A percentile compares a stretch with the other conserved stretches of the same genome.
Evolutionary conservation across 108 stramenopile genomes (phyloP).

Genomic region (Cyclotella kingstonii): DNA sequence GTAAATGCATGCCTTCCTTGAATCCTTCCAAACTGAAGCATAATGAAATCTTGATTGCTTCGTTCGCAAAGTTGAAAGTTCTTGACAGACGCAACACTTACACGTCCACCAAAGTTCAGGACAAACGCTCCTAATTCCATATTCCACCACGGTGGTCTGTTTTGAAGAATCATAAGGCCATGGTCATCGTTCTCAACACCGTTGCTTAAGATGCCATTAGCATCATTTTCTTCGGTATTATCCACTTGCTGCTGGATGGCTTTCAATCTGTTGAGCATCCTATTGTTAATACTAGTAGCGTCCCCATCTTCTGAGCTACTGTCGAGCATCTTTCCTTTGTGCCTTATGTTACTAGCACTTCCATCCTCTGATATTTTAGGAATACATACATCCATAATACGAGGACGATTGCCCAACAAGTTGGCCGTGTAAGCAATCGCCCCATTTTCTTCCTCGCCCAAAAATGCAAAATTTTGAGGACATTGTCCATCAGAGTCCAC

Average conservation of each 20-base stretch:
- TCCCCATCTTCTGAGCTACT: slow-evolving; percentile 14
- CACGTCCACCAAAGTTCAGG: slow-evolving; percentile 87
- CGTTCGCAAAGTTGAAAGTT: slow-evolving; percentile 88
- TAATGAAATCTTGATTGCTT: slow-evolving; percentile 70
- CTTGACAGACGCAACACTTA: slow-evolving; percentile 86
- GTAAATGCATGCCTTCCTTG: slow-evolving; percentile 85
- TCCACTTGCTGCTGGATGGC: slow-evolving; percentile 51
- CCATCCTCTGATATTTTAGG: slow-evolving; percentile 65
- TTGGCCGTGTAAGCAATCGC: slow-evolving; percentile 87
- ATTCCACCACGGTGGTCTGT: slow-evolving; percentile 91
- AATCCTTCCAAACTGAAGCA: slow-evolving; percentile 89
- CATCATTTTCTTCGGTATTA: slow-evolving; percentile 12
- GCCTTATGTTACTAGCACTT: slow-evolving; percentile 44
- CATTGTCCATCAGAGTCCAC: slow-evolving; percentile 17
- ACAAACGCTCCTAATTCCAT: slow-evolving; percentile 82
- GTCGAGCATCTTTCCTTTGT: slow-evolving; percentile 43
- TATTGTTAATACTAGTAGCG: slow-evolving; percentile 14
- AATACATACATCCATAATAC: slow-evolving; percentile 90
- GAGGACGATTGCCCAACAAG: slow-evolving; percentile 78
- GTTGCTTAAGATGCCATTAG: slow-evolving; percentile 2
- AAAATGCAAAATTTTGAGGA: background rate
- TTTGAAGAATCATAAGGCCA: slow-evolving; percentile 73
- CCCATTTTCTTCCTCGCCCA: slow-evolving; percentile 69
- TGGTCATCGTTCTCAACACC: slow-evolving; percentile 46
- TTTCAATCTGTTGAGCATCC: slow-evolving; percentile 72